A percentile compares a stretch with the other conserved stretches of the same genome.
Conservation (phyloP, 148 eudicot species). For the Euryodendron excelsum region DNA sequence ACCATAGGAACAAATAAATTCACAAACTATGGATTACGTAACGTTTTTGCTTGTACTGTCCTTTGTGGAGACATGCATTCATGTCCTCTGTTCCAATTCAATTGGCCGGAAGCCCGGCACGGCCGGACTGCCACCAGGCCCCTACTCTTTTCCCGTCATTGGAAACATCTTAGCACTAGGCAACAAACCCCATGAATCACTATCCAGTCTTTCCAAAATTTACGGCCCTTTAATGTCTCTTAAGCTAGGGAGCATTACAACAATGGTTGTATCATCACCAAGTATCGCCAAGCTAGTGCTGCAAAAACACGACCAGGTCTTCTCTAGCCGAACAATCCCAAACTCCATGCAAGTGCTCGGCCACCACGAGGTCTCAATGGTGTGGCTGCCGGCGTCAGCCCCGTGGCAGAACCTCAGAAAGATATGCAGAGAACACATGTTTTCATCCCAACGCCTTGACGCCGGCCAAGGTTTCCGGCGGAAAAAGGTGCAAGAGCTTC, state of each 20-base stretch:
- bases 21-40: background rate
- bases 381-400: background rate
- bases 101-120: background rate
- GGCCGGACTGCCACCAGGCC: conserved; percentile 48
- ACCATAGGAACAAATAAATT: no score
- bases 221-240: conserved; percentile 52
- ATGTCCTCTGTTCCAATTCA: background rate
- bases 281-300: conserved; percentile 27
- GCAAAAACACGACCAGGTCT: background rate
- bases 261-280: conserved; percentile 41
- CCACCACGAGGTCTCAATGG: background rate
- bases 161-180: conserved; percentile 41
- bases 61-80: background rate
- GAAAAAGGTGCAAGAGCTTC: background rate
- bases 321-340: background rate
- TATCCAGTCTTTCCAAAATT: conserved; percentile 27
- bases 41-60: background rate
- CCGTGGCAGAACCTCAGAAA: background rate
- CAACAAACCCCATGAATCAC: conserved; percentile 35
- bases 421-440: background rate
- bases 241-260: conserved; percentile 37
- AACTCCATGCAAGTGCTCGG: background rate
- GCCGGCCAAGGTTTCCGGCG: background rate
- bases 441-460: background rate
- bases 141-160: conserved; percentile 40